These are phyloP conservation scores for Lichenothelia convexa DNA, from an alignment of 495 filamentous ascomycete species.

Conservation along the genomic window DNA sequence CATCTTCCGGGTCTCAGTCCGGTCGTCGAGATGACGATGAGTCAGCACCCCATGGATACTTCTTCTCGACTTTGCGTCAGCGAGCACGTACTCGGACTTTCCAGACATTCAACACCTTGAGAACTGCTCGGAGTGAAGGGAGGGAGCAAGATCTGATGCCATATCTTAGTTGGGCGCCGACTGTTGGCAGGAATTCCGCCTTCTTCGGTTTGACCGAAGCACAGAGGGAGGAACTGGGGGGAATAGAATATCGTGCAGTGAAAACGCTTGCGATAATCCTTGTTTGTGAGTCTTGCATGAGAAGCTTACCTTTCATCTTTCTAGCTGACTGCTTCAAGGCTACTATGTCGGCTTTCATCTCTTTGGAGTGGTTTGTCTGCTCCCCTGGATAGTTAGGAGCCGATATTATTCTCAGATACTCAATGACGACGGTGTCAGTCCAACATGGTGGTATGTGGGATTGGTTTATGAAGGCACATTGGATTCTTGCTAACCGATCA, in stretches of 20 bases:
- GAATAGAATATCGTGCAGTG: conserved; percentile 82
- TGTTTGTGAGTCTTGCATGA: conserved; percentile 14
- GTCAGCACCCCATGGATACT: background rate
- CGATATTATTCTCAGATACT: conserved; percentile 30
- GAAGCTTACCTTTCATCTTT: background rate
- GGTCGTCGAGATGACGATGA: background rate
- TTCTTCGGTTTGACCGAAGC: conserved; percentile 78
- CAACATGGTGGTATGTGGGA: conserved; percentile 56
- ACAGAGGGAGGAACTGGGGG: conserved; percentile 81
- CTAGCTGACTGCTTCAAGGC: conserved; percentile 12
- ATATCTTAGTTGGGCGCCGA: conserved; percentile 88
- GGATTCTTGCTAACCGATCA: background rate
- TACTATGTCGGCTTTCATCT: conserved; percentile 66
- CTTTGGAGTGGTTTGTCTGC: conserved; percentile 49
- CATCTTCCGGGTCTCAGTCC: background rate
- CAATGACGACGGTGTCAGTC: conserved; percentile 37
- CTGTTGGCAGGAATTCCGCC: conserved; percentile 74
- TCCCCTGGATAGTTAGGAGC: conserved; percentile 63
- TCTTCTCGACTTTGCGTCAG: background rate
- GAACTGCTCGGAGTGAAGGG: too few relatives aligned
- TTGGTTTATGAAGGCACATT: background rate
- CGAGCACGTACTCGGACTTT: conserved; percentile 15
- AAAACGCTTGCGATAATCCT: conserved; percentile 70
- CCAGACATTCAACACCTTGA: conserved; percentile 21
- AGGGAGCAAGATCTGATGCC: conserved; percentile 45